phyloP scores from a whole-genome alignment of 805 yeast species.

The Barnettozyma botsteinii region DNA sequence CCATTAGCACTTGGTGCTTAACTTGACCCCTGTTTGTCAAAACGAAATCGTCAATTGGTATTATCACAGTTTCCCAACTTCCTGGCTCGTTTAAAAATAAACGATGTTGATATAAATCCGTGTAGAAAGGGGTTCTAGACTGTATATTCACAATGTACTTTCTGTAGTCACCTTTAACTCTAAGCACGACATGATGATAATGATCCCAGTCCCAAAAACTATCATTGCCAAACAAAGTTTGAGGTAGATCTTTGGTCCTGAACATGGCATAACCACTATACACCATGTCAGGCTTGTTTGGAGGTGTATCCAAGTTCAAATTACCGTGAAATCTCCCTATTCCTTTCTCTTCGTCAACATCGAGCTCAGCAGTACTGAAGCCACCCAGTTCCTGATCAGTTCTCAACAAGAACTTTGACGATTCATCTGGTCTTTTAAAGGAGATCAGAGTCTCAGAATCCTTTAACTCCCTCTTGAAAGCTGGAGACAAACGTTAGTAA shows the following conservation, averaged over 20 bases:
- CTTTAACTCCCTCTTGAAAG: constrained; percentile 7
- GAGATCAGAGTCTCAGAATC: constrained; percentile 44
- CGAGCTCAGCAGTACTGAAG: constrained; percentile 57
- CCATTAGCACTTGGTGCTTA: constrained; percentile 52
- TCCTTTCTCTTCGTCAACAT: constrained; percentile 31
- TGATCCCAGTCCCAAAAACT: constrained; percentile 68
- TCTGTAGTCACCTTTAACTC: constrained; percentile 69
- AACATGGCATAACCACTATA: constrained; percentile 78
- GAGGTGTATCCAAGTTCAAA: constrained; percentile 59
- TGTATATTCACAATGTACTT: constrained; percentile 77
- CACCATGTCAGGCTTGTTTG: constrained; percentile 55
- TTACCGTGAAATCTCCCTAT: constrained; percentile 69
- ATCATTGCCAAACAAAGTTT: constrained; percentile 35
- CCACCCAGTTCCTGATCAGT: constrained; percentile 79
- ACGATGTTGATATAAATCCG: constrained; percentile 80
- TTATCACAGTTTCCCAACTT: constrained; percentile 77
- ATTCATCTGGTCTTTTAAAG: constrained; percentile 46
- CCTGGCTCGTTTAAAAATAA: constrained; percentile 66
- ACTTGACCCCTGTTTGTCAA: constrained; percentile 77
- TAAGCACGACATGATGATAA: constrained; percentile 54
- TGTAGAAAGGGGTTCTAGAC: constrained; percentile 69
- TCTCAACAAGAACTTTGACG: constrained; percentile 49
- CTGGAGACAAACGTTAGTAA: constrained; percentile 1
- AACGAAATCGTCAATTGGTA: constrained; percentile 74
- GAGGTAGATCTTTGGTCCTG: constrained; percentile 62